A percentile compares a stretch with the other conserved stretches of the same genome.
phyloP scores from a whole-genome alignment of 2,329 filamentous ascomycete species.

The Aspergillus sp. region DNA sequence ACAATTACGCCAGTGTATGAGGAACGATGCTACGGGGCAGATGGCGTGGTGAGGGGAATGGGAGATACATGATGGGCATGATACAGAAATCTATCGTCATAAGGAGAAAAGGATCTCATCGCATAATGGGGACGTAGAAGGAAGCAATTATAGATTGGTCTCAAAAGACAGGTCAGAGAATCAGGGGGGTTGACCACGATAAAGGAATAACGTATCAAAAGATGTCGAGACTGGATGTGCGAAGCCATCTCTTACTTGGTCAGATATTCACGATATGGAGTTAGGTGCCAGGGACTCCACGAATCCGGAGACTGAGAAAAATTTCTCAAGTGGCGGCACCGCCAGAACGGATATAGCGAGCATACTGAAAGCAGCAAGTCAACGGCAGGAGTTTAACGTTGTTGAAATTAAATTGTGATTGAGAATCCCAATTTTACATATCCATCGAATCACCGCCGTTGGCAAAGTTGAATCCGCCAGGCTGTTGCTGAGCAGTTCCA shows the following conservation, averaged over 20 bases:
- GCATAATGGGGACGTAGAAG: conserved; percentile 8
- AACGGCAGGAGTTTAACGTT: conserved; percentile 5
- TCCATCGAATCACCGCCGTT: conserved; percentile 66
- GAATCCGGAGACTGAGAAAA: conserved; percentile 4
- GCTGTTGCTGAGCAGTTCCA: conserved; percentile 57
- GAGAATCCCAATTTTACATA: conserved; percentile 48
- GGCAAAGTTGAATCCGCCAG: conserved; percentile 87
- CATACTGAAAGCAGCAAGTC: conserved; percentile 9
- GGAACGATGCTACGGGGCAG: conserved; percentile 26
- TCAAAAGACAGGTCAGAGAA: conserved; percentile 7
- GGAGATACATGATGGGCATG: conserved; percentile 42
- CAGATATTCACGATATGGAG: neutral
- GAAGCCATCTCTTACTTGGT: neutral
- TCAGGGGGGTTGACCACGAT: neutral
- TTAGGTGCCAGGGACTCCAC: conserved; percentile 6
- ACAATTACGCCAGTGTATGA: conserved; percentile 36
- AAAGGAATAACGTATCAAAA: conserved; percentile 2
- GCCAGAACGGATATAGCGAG: conserved; percentile 11
- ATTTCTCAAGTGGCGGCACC: conserved; percentile 1
- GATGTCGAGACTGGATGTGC: conserved; percentile 1
- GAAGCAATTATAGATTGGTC: conserved; percentile 1
- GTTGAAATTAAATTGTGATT: conserved; percentile 10
- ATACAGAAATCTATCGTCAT: conserved; percentile 12
- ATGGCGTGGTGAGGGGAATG: conserved; percentile 9
- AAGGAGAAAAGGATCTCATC: conserved; percentile 14